These are phyloP conservation scores for Candida sphagnicola DNA, from an alignment of 805 yeast species.

Conservation along the genomic window DNA sequence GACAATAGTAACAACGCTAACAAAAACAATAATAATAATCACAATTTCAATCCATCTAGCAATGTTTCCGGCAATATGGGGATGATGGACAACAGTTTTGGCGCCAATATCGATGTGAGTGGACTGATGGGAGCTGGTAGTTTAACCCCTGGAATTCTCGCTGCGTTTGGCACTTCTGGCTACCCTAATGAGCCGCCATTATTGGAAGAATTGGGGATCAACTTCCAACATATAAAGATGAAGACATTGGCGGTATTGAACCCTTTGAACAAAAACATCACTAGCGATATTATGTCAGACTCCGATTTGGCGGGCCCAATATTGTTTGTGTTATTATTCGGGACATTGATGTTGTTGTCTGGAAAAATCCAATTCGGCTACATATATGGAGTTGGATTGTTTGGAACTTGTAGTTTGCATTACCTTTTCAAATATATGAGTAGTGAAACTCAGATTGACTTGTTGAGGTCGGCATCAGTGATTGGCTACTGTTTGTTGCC, in stretches of 20 bases:
- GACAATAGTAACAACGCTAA: no score
- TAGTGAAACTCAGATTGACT: constrained; percentile 48
- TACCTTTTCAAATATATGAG: constrained; percentile 86
- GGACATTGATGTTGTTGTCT: constrained; percentile 72
- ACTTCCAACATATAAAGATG: constrained; percentile 78
- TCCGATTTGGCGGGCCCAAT: constrained; percentile 95
- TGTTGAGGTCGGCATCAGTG: constrained; percentile 79
- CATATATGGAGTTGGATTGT: constrained; percentile 90
- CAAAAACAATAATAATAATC: no score
- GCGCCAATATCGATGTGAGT: constrained; percentile 31
- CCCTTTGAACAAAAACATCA: constrained; percentile 58
- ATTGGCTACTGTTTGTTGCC: constrained; percentile 94
- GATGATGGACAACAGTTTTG: constrained; percentile 37
- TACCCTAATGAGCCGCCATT: constrained; percentile 94
- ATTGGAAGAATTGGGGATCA: constrained; percentile 89
- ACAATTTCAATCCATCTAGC: constrained; percentile 12
- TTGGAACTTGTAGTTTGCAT: constrained; percentile 85
- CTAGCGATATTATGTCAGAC: constrained; percentile 76
- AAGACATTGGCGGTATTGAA: constrained; percentile 86
- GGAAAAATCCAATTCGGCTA: constrained; percentile 97
- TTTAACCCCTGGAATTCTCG: constrained; percentile 72
- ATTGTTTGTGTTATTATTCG: constrained; percentile 82
- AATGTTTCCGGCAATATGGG: constrained; percentile 19
- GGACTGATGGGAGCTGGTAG: constrained; percentile 43
- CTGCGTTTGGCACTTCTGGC: constrained; percentile 91